A percentile compares a stretch with the other conserved stretches of the same genome.
These are phyloP conservation scores for Cladosporium sp. DNA, from an alignment of 2,329 filamentous ascomycete genomes.

Conservation along the genomic window DNA sequence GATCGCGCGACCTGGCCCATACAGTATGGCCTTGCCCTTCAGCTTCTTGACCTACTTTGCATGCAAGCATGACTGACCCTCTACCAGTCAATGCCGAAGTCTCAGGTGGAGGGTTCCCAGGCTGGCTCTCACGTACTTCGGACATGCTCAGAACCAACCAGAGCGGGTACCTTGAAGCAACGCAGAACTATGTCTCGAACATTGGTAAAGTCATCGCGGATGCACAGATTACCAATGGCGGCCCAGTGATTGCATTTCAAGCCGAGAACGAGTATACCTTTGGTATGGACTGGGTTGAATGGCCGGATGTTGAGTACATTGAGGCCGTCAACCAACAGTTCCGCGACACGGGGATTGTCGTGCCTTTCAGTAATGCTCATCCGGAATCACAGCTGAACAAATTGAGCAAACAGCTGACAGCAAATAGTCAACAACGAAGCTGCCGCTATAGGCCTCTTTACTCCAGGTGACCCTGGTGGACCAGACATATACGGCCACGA, in stretches of 20 bases:
- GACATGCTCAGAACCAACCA: constrained; percentile 61
- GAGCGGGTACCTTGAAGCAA: constrained; percentile 60
- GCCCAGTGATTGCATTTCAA: constrained; percentile 73
- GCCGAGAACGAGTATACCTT: constrained; percentile 75
- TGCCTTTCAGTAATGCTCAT: constrained; percentile 49
- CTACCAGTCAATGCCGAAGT: constrained; percentile 65
- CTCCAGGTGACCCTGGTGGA: constrained; percentile 53
- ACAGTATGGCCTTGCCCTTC: constrained; percentile 12
- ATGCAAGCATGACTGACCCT: constrained; percentile 53
- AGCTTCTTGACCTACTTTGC: constrained; percentile 41
- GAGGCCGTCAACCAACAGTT: constrained; percentile 66
- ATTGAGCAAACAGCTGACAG: constrained; percentile 50
- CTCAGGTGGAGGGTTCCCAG: constrained; percentile 73
- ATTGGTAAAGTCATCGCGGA: constrained; percentile 65
- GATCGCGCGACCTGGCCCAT: constrained; percentile 48
- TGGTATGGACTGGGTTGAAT: constrained; percentile 5
- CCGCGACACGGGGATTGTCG: constrained; percentile 63
- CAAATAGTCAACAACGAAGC: constrained; percentile 60
- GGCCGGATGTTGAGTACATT: constrained; percentile 51
- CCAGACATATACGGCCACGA: constrained; percentile 64
- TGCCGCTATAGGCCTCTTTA: constrained; percentile 54
- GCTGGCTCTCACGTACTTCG: constrained; percentile 68
- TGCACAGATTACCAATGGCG: constrained; percentile 77
- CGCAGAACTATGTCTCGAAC: constrained; percentile 61
- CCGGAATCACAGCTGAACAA: too few relatives aligned